Evolutionary conservation across 768 basidiomycete genomes (phyloP).

Genomic region (Galerina sulciceps): DNA sequence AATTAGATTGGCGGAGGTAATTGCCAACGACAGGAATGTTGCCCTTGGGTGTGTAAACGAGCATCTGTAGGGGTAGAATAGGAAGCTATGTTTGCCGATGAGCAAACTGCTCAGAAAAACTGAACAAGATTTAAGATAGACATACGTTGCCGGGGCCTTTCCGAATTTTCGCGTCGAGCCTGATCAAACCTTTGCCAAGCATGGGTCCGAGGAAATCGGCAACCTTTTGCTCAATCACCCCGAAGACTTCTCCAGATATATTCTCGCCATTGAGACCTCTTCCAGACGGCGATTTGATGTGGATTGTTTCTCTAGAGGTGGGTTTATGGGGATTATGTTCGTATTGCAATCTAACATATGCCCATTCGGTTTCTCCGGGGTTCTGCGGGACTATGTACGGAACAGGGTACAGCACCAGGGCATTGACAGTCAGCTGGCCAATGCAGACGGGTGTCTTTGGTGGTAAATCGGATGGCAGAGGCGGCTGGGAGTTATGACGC

Average conservation of each 20-base stretch:
- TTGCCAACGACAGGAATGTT: constrained; percentile 85
- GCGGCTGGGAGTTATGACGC: constrained; percentile 26
- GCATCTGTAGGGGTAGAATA: constrained; percentile 81
- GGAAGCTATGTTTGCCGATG: constrained; percentile 57
- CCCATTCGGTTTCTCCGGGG: constrained; percentile 63
- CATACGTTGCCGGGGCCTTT: constrained; percentile 68
- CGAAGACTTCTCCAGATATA: constrained; percentile 70
- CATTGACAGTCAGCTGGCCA: constrained; percentile 81
- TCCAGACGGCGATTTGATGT: constrained; percentile 69
- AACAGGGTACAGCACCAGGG: constrained; percentile 84
- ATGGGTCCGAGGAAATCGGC: constrained; percentile 80
- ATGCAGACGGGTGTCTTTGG: constrained; percentile 90
- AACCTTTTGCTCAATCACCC: constrained; percentile 85
- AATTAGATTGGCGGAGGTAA: constrained; percentile 66
- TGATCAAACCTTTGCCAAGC: constrained; percentile 83
- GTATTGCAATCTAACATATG: constrained; percentile 69
- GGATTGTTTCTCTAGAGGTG: constrained; percentile 71
- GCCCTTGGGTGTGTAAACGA: constrained; percentile 93
- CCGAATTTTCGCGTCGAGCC: constrained; percentile 77
- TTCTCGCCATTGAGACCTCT: constrained; percentile 58
- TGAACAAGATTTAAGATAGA: constrained; percentile 12
- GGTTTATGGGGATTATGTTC: constrained; percentile 65
- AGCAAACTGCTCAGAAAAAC: not conserved
- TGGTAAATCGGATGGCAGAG: constrained; percentile 61
- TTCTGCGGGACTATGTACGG: constrained; percentile 61